Percentiles rank a stretch among this genome's conserved stretches.
These are phyloP conservation scores for Ramularia endophylla DNA, from an alignment of 2,329 filamentous ascomycete genomes.

Conservation along the genomic window DNA sequence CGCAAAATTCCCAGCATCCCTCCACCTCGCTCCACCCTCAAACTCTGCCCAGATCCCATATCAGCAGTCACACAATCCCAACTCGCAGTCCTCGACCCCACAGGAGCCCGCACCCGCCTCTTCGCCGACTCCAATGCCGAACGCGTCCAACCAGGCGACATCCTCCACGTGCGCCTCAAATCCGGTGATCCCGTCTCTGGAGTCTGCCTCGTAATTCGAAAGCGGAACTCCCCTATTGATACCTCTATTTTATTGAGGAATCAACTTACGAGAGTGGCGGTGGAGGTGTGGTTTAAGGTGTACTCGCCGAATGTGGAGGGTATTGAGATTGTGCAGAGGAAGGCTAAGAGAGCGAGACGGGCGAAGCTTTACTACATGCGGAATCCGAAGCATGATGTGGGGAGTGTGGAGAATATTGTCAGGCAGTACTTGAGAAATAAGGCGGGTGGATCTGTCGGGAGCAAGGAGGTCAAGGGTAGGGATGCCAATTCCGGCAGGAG, in stretches of 20 bases:
- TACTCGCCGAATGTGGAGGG: constrained; percentile 84
- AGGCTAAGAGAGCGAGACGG: constrained; percentile 75
- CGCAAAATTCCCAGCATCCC: constrained; percentile 34
- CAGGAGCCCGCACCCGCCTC: constrained; percentile 71
- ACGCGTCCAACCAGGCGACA: constrained; percentile 76
- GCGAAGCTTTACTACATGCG: constrained; percentile 89
- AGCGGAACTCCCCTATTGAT: constrained; percentile 67
- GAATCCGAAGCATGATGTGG: constrained; percentile 79
- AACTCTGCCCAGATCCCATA: constrained; percentile 61
- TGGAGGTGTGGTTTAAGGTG: constrained; percentile 98
- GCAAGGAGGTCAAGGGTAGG: constrained; percentile 22
- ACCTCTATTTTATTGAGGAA: constrained; percentile 82
- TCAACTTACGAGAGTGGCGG: constrained; percentile 76
- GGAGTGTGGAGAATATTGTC: constrained; percentile 76
- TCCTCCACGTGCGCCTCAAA: constrained; percentile 81
- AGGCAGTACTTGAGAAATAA: constrained; percentile 56
- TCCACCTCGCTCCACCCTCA: constrained; percentile 50
- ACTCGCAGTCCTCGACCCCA: constrained; percentile 72
- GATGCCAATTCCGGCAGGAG: constrained; percentile 27
- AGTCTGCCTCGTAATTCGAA: constrained; percentile 78
- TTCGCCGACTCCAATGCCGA: constrained; percentile 75
- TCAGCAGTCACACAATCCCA: constrained; percentile 61
- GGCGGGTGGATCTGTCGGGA: constrained; percentile 31
- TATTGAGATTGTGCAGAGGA: constrained; percentile 88
- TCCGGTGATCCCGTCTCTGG: constrained; percentile 86